Percentiles rank a stretch among this genome's conserved stretches.
Evolutionary conservation across 148 eudicot genomes (phyloP).

Genomic region (Amaranthus cruentus): DNA sequence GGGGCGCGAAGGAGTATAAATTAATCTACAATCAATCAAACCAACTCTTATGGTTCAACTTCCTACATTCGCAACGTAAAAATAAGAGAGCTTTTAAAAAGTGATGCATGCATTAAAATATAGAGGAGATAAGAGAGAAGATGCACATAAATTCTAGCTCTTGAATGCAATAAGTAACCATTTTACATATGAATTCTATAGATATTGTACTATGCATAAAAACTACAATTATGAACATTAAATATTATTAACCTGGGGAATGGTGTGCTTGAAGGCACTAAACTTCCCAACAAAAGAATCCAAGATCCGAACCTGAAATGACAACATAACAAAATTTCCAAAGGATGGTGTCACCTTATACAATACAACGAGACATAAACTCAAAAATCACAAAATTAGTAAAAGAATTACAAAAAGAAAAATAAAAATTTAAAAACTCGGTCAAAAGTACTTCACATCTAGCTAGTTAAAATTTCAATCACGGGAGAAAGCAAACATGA

Average conservation of each 20-base stretch:
- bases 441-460: background rate
- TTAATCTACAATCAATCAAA: too few relatives aligned
- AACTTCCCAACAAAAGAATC: conserved; percentile 99
- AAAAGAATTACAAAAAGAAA: background rate
- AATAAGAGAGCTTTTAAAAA: too few relatives aligned
- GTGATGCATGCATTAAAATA: background rate
- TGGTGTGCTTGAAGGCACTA: conserved; percentile 78
- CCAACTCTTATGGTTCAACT: too few relatives aligned
- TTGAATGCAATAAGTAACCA: background rate
- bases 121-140: background rate
- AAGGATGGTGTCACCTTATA: background rate
- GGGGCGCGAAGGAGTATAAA: too few relatives aligned
- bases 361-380: background rate
- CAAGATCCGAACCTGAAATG: conserved; percentile 73
- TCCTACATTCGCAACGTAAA: too few relatives aligned
- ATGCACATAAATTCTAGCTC: background rate
- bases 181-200: background rate
- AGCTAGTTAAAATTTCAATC: background rate
- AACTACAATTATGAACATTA: background rate
- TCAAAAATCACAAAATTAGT: background rate
- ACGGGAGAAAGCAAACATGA: background rate
- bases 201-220: background rate
- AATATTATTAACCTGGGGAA: conserved; percentile 67
- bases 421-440: background rate
- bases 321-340: background rate